These are phyloP conservation scores for Mucor irregularis DNA, from an alignment of 371 early-diverging fungal species.

Conservation along the genomic window DNA sequence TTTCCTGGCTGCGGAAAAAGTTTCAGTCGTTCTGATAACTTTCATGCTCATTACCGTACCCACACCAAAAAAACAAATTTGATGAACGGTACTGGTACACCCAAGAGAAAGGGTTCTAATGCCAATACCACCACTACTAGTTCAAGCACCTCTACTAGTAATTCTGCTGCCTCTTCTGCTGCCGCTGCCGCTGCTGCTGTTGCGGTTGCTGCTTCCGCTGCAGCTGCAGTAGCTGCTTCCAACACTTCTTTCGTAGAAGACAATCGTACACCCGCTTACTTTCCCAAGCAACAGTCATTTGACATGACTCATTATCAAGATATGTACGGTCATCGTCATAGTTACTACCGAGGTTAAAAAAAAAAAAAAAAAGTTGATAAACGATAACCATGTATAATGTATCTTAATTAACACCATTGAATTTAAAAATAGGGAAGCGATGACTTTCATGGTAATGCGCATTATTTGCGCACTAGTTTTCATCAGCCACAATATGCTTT, in stretches of 20 bases:
- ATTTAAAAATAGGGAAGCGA: background rate
- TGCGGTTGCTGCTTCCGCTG: background rate
- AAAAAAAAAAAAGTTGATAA: background rate
- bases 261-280: constrained; percentile 19
- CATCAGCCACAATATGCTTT: constrained; percentile 11
- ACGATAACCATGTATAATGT: too few species aligned
- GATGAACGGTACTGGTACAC: background rate
- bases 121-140: background rate
- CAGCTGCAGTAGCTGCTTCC: background rate
- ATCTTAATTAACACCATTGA: background rate
- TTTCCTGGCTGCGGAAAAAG: constrained; percentile 67
- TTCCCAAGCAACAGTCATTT: constrained; percentile 20
- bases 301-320: constrained; percentile 23
- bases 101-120: background rate
- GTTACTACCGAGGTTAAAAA: constrained; percentile 12
- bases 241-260: constrained; percentile 11
- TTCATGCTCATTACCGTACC: constrained; percentile 60
- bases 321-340: constrained; percentile 22
- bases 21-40: constrained; percentile 79
- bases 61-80: constrained; percentile 42
- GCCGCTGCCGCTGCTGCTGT: constrained; percentile 4
- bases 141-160: too few species aligned
- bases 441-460: constrained; percentile 6
- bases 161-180: background rate
- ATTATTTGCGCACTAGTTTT: constrained; percentile 15